Percentiles rank a stretch among this genome's conserved stretches.
phyloP scores from a whole-genome alignment of 139 green algal genomes.

The Micractinium conductrix region DNA sequence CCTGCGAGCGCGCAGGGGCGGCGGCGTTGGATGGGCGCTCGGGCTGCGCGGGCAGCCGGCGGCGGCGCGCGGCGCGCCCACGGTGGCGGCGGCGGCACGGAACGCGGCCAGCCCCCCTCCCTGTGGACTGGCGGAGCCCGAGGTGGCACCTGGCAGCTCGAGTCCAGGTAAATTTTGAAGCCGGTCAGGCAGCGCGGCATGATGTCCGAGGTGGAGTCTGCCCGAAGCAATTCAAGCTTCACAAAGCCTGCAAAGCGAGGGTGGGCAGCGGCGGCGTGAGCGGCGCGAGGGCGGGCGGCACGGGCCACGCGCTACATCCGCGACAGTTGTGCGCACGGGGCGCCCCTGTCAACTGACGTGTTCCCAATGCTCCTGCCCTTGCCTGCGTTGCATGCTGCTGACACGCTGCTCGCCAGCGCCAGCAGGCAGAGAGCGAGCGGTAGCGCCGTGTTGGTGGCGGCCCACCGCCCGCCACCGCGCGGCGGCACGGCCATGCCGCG shows the following conservation, averaged over 20 bases:
- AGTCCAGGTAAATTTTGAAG: background rate
- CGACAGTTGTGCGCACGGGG: no score
- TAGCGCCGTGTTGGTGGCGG: no score
- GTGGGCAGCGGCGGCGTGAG: no score
- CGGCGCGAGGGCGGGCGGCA: background rate
- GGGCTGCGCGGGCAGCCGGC: background rate
- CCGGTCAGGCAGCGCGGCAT: background rate
- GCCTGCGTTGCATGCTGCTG: background rate
- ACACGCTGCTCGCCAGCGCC: background rate
- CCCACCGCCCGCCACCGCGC: no score
- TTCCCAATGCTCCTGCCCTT: background rate
- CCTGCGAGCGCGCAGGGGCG: background rate
- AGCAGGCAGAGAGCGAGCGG: background rate
- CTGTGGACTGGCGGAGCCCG: background rate
- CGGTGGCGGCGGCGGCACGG: no score
- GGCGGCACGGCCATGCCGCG: no score
- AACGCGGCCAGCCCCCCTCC: background rate
- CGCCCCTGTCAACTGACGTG: background rate
- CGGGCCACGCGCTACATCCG: no score
- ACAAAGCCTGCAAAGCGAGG: background rate
- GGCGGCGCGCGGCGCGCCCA: background rate
- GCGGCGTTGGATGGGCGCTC: background rate
- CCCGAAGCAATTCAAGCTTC: background rate
- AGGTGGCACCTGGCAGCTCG: background rate
- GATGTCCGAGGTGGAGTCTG: background rate